phyloP scores from a whole-genome alignment of 164 flowering plant species.

The Macadamia integrifolia region DNA sequence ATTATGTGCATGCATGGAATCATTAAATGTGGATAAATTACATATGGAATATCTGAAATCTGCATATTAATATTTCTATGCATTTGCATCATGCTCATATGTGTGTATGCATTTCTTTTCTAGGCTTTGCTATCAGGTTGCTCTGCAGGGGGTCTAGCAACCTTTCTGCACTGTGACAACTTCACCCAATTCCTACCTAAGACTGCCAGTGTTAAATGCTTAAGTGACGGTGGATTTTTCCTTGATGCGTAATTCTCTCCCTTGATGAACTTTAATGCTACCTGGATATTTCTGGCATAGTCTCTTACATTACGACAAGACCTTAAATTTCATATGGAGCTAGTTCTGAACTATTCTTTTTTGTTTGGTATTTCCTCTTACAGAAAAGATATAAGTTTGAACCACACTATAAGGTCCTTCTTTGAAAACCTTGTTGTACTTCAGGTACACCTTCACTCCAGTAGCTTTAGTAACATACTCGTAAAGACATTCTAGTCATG shows the following conservation, averaged over 20 bases:
- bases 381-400: constrained; percentile 65
- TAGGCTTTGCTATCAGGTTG: constrained; percentile 98
- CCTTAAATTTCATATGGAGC: not conserved
- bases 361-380: constrained; percentile 8
- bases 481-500: not conserved
- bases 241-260: constrained; percentile 56
- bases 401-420: constrained; percentile 49
- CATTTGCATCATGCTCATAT: too few relatives aligned
- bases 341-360: not conserved
- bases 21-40: too few relatives aligned
- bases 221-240: constrained; percentile 96
- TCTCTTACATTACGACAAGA: not conserved
- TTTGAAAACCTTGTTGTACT: constrained; percentile 43
- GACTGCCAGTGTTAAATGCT: constrained; percentile 69
- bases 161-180: constrained; percentile 76
- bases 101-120: not conserved
- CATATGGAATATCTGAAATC: too few relatives aligned
- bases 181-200: constrained; percentile 57
- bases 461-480: not conserved
- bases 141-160: constrained; percentile 93
- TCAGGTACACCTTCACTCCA: constrained; percentile 46
- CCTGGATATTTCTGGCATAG: not conserved
- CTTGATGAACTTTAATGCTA: not conserved
- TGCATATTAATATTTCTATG: too few relatives aligned
- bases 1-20: too few relatives aligned